These are phyloP conservation scores for Smithsoniella earleae DNA, from an alignment of 163 green algal genomes.

Conservation along the genomic window DNA sequence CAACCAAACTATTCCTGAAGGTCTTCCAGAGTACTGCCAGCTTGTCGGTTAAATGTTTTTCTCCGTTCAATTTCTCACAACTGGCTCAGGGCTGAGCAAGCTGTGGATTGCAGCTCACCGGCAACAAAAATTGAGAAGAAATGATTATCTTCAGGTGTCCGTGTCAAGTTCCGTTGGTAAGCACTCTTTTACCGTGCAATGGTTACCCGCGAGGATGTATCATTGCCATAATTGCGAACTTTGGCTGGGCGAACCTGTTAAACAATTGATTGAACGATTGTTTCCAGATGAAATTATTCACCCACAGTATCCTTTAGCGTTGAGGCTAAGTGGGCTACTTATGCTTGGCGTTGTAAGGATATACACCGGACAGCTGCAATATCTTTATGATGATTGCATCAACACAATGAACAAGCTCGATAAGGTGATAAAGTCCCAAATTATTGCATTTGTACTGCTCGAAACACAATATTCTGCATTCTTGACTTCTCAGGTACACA, in stretches of 20 bases:
- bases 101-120: constrained; percentile 6
- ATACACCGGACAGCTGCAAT: constrained; percentile 11
- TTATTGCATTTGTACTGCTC: neutral
- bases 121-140: neutral
- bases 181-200: neutral
- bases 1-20: too few species aligned
- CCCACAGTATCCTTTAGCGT: neutral
- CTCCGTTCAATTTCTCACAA: neutral
- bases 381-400: constrained; percentile 9
- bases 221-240: neutral
- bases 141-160: neutral
- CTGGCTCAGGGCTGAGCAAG: neutral
- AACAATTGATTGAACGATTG: neutral
- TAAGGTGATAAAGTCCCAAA: neutral
- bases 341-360: constrained; percentile 5
- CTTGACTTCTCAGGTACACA: neutral
- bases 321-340: constrained; percentile 5
- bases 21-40: too few species aligned
- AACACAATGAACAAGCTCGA: neutral
- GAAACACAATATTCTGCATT: neutral
- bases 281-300: constrained; percentile 24
- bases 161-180: neutral
- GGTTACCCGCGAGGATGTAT: neutral
- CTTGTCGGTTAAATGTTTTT: neutral
- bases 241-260: neutral